These are phyloP conservation scores for Fusarium sp. DNA, from an alignment of 2,329 filamentous ascomycete genomes.

Conservation along the genomic window DNA sequence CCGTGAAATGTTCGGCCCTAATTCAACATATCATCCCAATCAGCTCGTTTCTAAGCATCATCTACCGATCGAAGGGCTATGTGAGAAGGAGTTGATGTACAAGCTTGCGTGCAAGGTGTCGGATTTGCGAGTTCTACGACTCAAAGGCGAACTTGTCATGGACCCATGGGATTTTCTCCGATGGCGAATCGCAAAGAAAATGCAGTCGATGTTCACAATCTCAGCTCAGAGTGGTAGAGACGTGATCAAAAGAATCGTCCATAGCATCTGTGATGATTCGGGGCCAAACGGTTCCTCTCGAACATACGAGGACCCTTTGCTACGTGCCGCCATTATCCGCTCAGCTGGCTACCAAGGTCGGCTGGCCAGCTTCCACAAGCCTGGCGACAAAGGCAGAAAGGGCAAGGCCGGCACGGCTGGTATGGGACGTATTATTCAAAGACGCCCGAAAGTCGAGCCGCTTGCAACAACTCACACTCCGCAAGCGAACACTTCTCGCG, in stretches of 20 bases:
- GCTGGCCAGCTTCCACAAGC: slow-evolving; percentile 36
- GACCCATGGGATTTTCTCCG: slow-evolving; percentile 55
- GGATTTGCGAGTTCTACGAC: slow-evolving; percentile 47
- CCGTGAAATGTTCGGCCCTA: slow-evolving; percentile 50
- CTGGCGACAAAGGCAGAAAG: slow-evolving; percentile 6
- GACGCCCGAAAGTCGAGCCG: not conserved
- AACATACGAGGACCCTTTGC: slow-evolving; percentile 44
- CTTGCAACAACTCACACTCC: not conserved
- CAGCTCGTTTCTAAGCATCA: slow-evolving; percentile 52
- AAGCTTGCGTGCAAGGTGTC: slow-evolving; percentile 51
- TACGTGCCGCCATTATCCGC: slow-evolving; percentile 48
- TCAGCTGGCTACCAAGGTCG: slow-evolving; percentile 45
- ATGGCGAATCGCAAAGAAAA: slow-evolving; percentile 49
- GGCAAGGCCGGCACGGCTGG: not conserved
- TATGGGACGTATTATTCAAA: not conserved
- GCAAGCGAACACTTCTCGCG: not conserved
- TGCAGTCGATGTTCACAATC: not conserved
- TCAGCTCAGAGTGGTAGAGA: slow-evolving; percentile 12
- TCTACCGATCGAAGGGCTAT: slow-evolving; percentile 50
- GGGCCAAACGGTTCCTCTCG: not conserved
- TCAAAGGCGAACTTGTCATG: slow-evolving; percentile 49
- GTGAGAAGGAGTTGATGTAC: slow-evolving; percentile 53
- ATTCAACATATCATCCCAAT: slow-evolving; percentile 52
- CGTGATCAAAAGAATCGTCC: slow-evolving; percentile 9
- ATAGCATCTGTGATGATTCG: slow-evolving; percentile 23